phyloP scores from a whole-genome alignment of 2,329 filamentous ascomycete genomes.

The Aspergillus pseudoviridinutans region DNA sequence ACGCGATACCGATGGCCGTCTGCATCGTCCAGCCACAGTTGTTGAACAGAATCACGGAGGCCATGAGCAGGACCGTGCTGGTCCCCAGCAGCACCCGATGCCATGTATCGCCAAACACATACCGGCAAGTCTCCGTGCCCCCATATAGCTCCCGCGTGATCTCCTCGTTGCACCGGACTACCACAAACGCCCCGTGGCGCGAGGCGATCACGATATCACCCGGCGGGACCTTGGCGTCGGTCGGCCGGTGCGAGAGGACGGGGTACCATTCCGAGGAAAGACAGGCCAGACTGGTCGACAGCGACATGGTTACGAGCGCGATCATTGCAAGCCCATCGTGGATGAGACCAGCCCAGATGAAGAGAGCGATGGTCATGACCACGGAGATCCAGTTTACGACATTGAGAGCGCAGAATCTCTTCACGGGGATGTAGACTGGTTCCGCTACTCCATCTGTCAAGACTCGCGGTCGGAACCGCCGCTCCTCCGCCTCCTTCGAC shows the following conservation, averaged over 20 bases:
- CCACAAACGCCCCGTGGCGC: conserved; percentile 56
- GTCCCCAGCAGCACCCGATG: conserved; percentile 55
- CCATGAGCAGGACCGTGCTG: conserved; percentile 59
- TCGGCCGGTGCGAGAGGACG: conserved; percentile 50
- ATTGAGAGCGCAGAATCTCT: conserved; percentile 52
- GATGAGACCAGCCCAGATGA: conserved; percentile 26
- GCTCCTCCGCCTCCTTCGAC: not conserved
- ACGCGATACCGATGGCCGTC: conserved; percentile 54
- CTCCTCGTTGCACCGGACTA: conserved; percentile 56
- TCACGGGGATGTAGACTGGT: conserved; percentile 7
- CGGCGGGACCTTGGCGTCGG: conserved; percentile 47
- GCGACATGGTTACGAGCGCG: conserved; percentile 51
- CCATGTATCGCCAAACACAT: conserved; percentile 45
- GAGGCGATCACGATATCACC: conserved; percentile 62
- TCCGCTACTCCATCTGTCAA: not conserved
- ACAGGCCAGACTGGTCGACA: conserved; percentile 53
- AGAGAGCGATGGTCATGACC: conserved; percentile 24
- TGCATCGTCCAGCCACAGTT: conserved; percentile 61
- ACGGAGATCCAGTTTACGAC: conserved; percentile 52
- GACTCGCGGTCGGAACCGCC: not conserved
- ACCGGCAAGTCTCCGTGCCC: conserved; percentile 58
- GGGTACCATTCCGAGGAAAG: conserved; percentile 58
- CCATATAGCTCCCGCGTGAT: conserved; percentile 61
- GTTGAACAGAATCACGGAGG: conserved; percentile 57
- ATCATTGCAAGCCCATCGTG: conserved; percentile 51